These are phyloP conservation scores for Cryptococcus sp. DNA, from an alignment of 1,284 basidiomycete species.

Conservation along the genomic window DNA sequence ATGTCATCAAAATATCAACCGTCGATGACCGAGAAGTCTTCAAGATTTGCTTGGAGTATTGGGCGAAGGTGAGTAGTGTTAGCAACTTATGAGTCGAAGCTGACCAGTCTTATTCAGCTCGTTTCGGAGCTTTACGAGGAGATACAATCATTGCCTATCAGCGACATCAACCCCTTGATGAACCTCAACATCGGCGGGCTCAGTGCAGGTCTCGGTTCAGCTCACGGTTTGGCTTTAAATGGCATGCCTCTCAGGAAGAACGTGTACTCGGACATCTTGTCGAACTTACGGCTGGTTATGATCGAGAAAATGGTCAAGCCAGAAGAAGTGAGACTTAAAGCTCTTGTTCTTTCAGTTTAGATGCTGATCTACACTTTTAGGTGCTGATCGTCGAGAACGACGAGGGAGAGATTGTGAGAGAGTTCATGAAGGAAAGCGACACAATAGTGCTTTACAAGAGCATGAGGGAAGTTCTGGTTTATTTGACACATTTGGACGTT, in stretches of 20 bases:
- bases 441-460: constrained; percentile 99
- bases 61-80: constrained; percentile 68
- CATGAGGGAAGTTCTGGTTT: constrained; percentile 96
- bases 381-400: constrained; percentile 99
- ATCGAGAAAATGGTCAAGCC: constrained; percentile 99
- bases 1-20: constrained; percentile 98
- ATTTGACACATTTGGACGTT: constrained; percentile 96
- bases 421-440: constrained; percentile 99
- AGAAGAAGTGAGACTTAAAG: constrained; percentile 73
- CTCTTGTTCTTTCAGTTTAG: no score
- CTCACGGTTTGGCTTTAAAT: constrained; percentile 63
- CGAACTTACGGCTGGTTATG: constrained; percentile 92
- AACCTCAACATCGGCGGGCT: constrained; percentile 75
- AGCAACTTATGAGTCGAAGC: neutral
- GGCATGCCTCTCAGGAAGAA: constrained; percentile 85
- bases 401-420: constrained; percentile 98
- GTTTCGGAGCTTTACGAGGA: constrained; percentile 98
- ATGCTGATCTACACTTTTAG: constrained; percentile 54
- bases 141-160: constrained; percentile 73
- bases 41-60: constrained; percentile 99
- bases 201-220: constrained; percentile 57
- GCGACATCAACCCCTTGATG: constrained; percentile 91
- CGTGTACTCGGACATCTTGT: constrained; percentile 91
- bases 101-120: constrained; percentile 56
- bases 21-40: constrained; percentile 99